A percentile compares a stretch with the other conserved stretches of the same genome.
These are phyloP conservation scores for Suillus subaureus DNA, from an alignment of 768 basidiomycete species.

Conservation along the genomic window DNA sequence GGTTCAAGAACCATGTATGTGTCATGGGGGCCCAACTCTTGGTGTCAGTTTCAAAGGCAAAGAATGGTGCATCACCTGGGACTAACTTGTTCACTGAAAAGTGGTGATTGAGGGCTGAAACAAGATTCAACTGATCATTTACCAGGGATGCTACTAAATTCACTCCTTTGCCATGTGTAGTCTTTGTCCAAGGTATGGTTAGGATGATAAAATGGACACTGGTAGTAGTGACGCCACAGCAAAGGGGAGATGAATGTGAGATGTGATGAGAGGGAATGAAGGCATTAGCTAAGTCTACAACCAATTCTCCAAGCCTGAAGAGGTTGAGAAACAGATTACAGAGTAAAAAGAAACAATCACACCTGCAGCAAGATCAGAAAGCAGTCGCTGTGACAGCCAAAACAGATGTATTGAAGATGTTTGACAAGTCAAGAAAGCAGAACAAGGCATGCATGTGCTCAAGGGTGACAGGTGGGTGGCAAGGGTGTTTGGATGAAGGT, in stretches of 20 bases:
- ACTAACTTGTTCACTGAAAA: background rate
- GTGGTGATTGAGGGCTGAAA: background rate
- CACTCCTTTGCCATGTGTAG: background rate
- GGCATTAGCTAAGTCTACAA: fast-evolving
- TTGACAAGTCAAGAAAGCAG: background rate
- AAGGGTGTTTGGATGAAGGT: background rate
- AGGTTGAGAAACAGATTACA: background rate
- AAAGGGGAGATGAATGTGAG: too few relatives aligned
- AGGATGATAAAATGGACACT: background rate
- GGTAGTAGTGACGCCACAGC: background rate
- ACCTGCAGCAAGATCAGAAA: background rate
- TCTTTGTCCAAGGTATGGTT: background rate
- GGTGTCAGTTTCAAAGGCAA: background rate
- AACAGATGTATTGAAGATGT: background rate
- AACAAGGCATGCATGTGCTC: background rate
- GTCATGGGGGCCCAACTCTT: background rate
- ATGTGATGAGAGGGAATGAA: background rate
- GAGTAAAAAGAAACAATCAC: background rate
- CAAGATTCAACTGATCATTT: background rate
- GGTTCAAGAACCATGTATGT: fast-evolving
- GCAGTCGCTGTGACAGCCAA: background rate
- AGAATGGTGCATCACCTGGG: background rate
- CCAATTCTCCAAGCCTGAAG: background rate
- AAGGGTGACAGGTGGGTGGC: background rate
- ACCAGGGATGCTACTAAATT: background rate